A percentile compares a stretch with the other conserved stretches of the same genome.
Conservation (phyloP, 768 basidiomycete species). For the Agrocybe pediades region DNA sequence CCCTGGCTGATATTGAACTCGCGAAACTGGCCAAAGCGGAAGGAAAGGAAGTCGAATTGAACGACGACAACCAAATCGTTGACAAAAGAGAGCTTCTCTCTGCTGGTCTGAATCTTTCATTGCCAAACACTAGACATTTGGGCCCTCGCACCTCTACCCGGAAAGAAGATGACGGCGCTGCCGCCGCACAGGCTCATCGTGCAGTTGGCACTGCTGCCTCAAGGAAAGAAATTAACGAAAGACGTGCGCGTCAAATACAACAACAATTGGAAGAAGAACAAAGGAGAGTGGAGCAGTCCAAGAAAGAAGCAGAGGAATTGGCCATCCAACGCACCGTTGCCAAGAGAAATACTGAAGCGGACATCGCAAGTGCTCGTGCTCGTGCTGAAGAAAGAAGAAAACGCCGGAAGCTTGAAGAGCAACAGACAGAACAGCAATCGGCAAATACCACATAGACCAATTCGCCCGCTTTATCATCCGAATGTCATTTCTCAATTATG, state of each 20-base stretch:
- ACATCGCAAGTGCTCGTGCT: slow-evolving; percentile 72
- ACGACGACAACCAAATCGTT: slow-evolving; percentile 96
- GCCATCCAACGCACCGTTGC: slow-evolving; percentile 66
- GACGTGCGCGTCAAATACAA: slow-evolving; percentile 77
- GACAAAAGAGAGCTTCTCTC: slow-evolving; percentile 92
- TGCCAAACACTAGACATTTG: slow-evolving; percentile 77
- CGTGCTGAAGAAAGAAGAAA: slow-evolving; percentile 83
- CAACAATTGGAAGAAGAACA: slow-evolving; percentile 79
- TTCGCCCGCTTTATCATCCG: background rate
- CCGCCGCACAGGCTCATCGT: slow-evolving; percentile 51
- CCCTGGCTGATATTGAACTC: slow-evolving; percentile 73
- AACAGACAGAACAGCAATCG: slow-evolving; percentile 9
- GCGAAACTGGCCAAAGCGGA: slow-evolving; percentile 68
- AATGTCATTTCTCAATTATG: slow-evolving; percentile 6
- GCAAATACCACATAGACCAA: background rate
- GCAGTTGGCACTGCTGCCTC: slow-evolving; percentile 85
- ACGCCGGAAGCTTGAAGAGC: slow-evolving; percentile 66
- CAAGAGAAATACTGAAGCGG: slow-evolving; percentile 76
- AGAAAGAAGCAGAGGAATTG: slow-evolving; percentile 60
- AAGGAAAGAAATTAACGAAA: slow-evolving; percentile 79
- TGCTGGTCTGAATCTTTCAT: slow-evolving; percentile 89
- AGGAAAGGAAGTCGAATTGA: slow-evolving; percentile 88
- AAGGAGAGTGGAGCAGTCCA: slow-evolving; percentile 56
- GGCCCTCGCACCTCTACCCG: slow-evolving; percentile 40
- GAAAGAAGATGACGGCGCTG: slow-evolving; percentile 14